Conservation (phyloP, 2,329 filamentous ascomycete genomes). For the Penicillium sp. region DNA sequence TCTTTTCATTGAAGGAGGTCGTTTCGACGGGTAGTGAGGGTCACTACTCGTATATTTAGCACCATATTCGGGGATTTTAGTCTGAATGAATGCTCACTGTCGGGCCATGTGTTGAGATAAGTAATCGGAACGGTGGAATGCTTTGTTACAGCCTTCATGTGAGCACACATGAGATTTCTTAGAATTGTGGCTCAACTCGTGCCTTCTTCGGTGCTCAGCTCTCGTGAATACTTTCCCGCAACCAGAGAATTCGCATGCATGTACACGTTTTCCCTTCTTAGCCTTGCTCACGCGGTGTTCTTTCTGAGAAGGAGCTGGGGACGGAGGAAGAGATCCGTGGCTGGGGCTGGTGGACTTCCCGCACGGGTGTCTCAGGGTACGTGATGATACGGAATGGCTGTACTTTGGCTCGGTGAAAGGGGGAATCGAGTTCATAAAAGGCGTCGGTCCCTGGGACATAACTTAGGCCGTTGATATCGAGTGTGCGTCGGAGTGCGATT, state of each 20-base stretch:
- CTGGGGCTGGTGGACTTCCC: not conserved
- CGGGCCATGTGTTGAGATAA: constrained; percentile 49
- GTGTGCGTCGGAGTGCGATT: not conserved
- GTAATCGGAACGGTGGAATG: constrained; percentile 49
- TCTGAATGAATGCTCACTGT: constrained; percentile 39
- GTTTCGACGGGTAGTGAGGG: not conserved
- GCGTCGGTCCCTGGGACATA: constrained; percentile 1
- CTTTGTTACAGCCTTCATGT: constrained; percentile 44
- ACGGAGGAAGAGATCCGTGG: constrained; percentile 35
- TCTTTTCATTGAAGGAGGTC: not conserved
- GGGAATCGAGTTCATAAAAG: not conserved
- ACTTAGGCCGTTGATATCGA: constrained; percentile 2
- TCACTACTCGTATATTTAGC: not conserved
- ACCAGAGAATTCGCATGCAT: constrained; percentile 47
- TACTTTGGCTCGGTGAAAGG: not conserved
- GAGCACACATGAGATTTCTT: constrained; percentile 44
- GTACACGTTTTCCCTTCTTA: constrained; percentile 52
- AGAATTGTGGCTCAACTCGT: constrained; percentile 50
- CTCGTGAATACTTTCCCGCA: constrained; percentile 51
- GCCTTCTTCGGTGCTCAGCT: constrained; percentile 48
- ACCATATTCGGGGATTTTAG: not conserved
- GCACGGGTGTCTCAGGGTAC: not conserved
- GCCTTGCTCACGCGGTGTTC: constrained; percentile 49
- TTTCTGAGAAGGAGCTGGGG: constrained; percentile 3
- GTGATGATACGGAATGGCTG: not conserved